phyloP scores from a whole-genome alignment of 768 basidiomycete species.

The Lactarius tabidus region DNA sequence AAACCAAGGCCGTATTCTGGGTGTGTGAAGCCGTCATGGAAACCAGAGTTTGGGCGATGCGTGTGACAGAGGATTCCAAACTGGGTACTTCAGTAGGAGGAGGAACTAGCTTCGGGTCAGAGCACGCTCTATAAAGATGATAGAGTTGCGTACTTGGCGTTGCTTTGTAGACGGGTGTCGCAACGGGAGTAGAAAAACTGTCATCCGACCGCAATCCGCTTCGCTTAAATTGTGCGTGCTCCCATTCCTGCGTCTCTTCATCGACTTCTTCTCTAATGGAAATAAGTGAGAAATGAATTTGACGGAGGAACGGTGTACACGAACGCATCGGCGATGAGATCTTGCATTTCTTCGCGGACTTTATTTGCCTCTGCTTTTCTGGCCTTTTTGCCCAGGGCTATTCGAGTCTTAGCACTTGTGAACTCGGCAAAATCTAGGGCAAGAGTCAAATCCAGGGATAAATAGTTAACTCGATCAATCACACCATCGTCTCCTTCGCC shows the following conservation, averaged over 20 bases:
- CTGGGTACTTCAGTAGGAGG: conserved; percentile 57
- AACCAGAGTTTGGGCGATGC: conserved; percentile 56
- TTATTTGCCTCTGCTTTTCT: conserved; percentile 65
- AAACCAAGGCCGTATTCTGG: conserved; percentile 51
- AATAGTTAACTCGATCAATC: conserved; percentile 23
- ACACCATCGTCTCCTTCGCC: conserved; percentile 86
- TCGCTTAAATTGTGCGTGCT: conserved; percentile 74
- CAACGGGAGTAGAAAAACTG: conserved; percentile 33
- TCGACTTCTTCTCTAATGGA: conserved; percentile 66
- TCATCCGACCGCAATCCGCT: conserved; percentile 55
- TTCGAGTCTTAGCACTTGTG: conserved; percentile 82
- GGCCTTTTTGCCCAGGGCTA: conserved; percentile 80
- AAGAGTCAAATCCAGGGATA: conserved; percentile 1
- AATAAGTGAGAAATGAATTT: conserved; percentile 14
- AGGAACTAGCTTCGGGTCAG: conserved; percentile 51
- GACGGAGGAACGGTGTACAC: conserved; percentile 29
- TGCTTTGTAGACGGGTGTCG: conserved; percentile 63
- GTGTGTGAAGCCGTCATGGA: conserved; percentile 66
- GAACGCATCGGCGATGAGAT: conserved; percentile 79
- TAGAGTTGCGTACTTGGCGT: conserved; percentile 54
- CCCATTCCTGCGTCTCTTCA: conserved; percentile 84
- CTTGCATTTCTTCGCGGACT: conserved; percentile 65
- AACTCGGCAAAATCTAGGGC: conserved; percentile 76
- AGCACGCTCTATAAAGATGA: conserved; percentile 10
- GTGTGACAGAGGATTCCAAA: conserved; percentile 55